Percentiles rank a stretch among this genome's conserved stretches.
Evolutionary conservation across 495 filamentous ascomycete species (phyloP).

Genomic region (Annulohypoxylon moriforme): DNA sequence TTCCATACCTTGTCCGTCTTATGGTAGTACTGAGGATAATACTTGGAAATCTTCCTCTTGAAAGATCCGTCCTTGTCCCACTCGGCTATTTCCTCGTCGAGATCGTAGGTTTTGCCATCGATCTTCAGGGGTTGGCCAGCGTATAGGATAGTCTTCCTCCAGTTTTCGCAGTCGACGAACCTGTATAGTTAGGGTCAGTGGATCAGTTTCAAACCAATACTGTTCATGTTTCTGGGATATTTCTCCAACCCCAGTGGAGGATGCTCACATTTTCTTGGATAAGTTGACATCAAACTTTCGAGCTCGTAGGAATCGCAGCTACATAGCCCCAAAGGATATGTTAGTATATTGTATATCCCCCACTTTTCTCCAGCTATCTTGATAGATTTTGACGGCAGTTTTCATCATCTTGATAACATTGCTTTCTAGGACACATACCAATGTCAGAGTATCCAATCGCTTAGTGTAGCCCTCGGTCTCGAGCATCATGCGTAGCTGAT

Average conservation of each 20-base stretch:
- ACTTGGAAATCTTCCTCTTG: constrained; percentile 87
- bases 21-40: constrained; percentile 99
- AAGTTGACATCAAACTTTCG: constrained; percentile 91
- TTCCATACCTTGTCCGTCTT: constrained; percentile 90
- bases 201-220: constrained; percentile 6
- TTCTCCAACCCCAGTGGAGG: neutral
- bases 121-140: constrained; percentile 43
- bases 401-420: neutral
- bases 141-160: constrained; percentile 76
- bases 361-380: too few relatives aligned
- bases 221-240: neutral
- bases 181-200: constrained; percentile 65
- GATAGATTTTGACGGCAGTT: neutral
- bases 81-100: constrained; percentile 82
- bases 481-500: constrained; percentile 83
- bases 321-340: constrained; percentile 26
- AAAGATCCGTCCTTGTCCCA: constrained; percentile 83
- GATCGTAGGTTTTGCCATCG: constrained; percentile 58
- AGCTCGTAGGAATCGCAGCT: constrained; percentile 91
- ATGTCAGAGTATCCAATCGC: constrained; percentile 87
- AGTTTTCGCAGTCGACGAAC: constrained; percentile 92
- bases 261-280: constrained; percentile 84
- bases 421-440: constrained; percentile 62
- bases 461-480: constrained; percentile 86
- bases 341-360: constrained; percentile 3